phyloP scores from a whole-genome alignment of 768 basidiomycete genomes.

The Boletus rex-veris region DNA sequence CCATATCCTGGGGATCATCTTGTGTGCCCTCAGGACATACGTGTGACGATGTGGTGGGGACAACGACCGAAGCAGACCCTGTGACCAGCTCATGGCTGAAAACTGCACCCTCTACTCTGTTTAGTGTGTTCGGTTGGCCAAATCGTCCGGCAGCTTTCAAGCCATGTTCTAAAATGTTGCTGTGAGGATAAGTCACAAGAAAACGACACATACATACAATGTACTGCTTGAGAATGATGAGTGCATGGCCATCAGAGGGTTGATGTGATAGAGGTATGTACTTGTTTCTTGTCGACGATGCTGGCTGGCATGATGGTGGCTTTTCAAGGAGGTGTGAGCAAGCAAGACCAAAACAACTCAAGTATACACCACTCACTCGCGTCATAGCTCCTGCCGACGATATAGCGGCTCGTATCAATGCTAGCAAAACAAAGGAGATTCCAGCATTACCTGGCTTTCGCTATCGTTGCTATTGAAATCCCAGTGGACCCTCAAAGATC shows the following conservation, averaged over 20 bases:
- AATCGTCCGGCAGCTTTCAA: slow-evolving; percentile 71
- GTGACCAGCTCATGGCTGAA: slow-evolving; percentile 37
- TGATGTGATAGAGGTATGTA: slow-evolving; percentile 28
- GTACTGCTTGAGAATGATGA: slow-evolving; percentile 42
- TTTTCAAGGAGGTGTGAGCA: slow-evolving; percentile 25
- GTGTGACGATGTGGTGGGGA: slow-evolving; percentile 47
- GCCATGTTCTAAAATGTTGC: slow-evolving; percentile 71
- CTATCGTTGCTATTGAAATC: slow-evolving; percentile 93
- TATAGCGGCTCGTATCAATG: background rate
- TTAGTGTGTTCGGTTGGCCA: slow-evolving; percentile 40
- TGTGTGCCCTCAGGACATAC: slow-evolving; percentile 33
- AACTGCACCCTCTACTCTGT: slow-evolving; percentile 12
- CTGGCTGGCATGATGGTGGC: slow-evolving; percentile 92
- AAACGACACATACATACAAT: slow-evolving; percentile 46
- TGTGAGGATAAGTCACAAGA: background rate
- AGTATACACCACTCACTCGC: slow-evolving; percentile 48
- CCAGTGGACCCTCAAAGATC: slow-evolving; percentile 98
- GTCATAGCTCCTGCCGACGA: slow-evolving; percentile 70
- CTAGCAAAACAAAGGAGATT: background rate
- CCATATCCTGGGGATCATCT: slow-evolving; percentile 38
- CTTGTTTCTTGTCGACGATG: slow-evolving; percentile 96
- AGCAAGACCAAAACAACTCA: background rate
- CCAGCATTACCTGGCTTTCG: slow-evolving; percentile 66
- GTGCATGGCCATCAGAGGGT: background rate
- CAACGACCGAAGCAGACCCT: slow-evolving; percentile 47